Base-by-base conservation (phyloP, 1,284 basidiomycete species). In the Bjerkandera adusta region DNA sequence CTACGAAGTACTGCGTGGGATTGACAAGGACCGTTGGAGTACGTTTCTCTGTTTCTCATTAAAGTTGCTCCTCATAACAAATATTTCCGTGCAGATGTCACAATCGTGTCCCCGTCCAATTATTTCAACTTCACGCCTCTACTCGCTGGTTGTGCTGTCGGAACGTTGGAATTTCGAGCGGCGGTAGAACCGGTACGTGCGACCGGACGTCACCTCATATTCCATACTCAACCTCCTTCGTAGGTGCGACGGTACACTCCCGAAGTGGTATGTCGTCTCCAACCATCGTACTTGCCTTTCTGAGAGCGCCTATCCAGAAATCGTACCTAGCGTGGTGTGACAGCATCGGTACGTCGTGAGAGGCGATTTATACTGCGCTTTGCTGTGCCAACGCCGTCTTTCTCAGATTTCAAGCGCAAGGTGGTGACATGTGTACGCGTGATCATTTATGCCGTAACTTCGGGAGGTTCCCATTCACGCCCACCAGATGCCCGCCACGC, bases 51-150 rank as follows among this genome's bases (percentile, higher is more conserved):
- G 6, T 22, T 47, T 26, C 21, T 32, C 32, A n/a, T 20, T 27
- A 26, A 15, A 8, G 15, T 37, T 21, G 12, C 11, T n/a, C 6
- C 3, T 13, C 15, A 13, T n/a, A n/a, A 29, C 24, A 13, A 36
- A 24, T 27, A 29, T 34, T 58, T 15, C 43, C 43, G 5, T 42
- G 5, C 54, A 85, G 84, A 86, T 57, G 81, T 89, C 10, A 83
- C 79, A 0, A 65, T 90, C 35, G 60, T 92, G 30, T 88, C 87
- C 1, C 86, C 89, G 1, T 85, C 75, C 43, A 82, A 81, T 25
- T 85, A 89, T 63, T 92, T 92, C 69, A 89, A 89, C 57, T 92
- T 92, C 61, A 92, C 89, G 0, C 89, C 89, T 0, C 67, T 92
- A 29, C 71, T 91, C 11, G 87, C 88, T 0, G 75, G 84, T 36